Evolutionary conservation across 805 yeast species (phyloP).

Genomic region (Saturnispora saitoi): DNA sequence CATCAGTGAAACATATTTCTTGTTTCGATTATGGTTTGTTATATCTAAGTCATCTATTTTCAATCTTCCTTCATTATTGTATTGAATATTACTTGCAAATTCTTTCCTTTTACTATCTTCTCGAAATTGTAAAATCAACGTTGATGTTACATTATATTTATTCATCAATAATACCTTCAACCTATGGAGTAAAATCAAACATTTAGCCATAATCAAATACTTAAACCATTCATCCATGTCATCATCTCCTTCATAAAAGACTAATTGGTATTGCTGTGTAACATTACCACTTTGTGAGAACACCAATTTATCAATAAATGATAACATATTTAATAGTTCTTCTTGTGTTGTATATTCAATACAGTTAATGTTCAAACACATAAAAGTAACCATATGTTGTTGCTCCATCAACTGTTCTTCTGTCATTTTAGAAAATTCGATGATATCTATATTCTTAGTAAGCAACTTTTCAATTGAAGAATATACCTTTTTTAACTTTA

Average conservation of each 20-base stretch:
- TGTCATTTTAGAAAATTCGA: background rate
- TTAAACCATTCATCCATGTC: constrained; percentile 9
- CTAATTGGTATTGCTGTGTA: constrained; percentile 6
- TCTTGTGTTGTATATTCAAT: constrained; percentile 37
- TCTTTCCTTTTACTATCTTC: constrained; percentile 17
- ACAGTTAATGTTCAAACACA: constrained; percentile 33
- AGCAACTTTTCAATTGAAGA: constrained; percentile 1
- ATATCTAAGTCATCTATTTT: constrained; percentile 5
- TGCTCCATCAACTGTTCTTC: constrained; percentile 10
- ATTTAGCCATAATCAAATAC: constrained; percentile 12
- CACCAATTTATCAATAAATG: constrained; percentile 36
- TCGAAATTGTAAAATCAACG: constrained; percentile 16
- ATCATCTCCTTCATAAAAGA: constrained; percentile 12
- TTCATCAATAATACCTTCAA: constrained; percentile 11
- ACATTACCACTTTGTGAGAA: constrained; percentile 15
- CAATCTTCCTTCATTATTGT: constrained; percentile 9
- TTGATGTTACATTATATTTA: constrained; percentile 18
- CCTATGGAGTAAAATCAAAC: constrained; percentile 13
- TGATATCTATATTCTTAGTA: background rate
- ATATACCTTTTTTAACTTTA: background rate
- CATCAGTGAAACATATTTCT: background rate
- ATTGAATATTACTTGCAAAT: constrained; percentile 13
- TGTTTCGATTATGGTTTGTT: constrained; percentile 1
- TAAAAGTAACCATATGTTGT: constrained; percentile 27
- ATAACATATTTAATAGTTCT: constrained; percentile 40